Percentiles rank a stretch among this genome's conserved stretches.
Evolutionary conservation across 2,329 filamentous ascomycete species (phyloP).

Genomic region (Fusarium nisikadoi): DNA sequence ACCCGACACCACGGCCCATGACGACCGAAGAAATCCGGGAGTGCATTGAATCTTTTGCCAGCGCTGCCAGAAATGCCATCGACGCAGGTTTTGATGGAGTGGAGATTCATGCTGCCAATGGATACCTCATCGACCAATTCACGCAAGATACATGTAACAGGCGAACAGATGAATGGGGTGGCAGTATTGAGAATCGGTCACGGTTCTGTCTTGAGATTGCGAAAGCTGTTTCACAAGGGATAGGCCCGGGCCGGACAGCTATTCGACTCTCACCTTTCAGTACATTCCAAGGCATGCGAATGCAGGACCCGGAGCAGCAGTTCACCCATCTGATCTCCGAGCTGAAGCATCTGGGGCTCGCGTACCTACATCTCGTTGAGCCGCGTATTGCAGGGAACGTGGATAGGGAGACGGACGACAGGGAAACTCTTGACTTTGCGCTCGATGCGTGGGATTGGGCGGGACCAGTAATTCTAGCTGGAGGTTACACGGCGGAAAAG

Average conservation of each 20-base stretch:
- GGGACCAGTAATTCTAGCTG: conserved; percentile 48
- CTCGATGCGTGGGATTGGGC: conserved; percentile 44
- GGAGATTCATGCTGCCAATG: conserved; percentile 25
- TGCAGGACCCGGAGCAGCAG: conserved; percentile 68
- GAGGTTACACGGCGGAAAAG: conserved; percentile 44
- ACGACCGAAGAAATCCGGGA: not conserved
- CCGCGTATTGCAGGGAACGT: conserved; percentile 59
- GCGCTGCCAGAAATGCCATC: conserved; percentile 1
- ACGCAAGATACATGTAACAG: conserved; percentile 50
- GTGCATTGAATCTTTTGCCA: conserved; percentile 8
- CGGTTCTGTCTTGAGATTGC: conserved; percentile 59
- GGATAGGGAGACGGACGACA: conserved; percentile 51
- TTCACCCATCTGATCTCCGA: conserved; percentile 67
- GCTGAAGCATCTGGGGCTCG: conserved; percentile 63
- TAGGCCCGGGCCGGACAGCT: conserved; percentile 63
- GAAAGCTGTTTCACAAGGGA: conserved; percentile 50
- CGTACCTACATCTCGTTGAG: conserved; percentile 71
- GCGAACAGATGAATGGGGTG: conserved; percentile 65
- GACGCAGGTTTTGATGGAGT: conserved; percentile 11
- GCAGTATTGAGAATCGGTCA: conserved; percentile 61
- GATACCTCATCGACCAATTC: conserved; percentile 21
- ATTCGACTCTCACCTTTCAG: conserved; percentile 70
- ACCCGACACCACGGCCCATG: not conserved
- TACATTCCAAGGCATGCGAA: conserved; percentile 70
- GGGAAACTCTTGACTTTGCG: conserved; percentile 46